Evolutionary conservation across 768 basidiomycete genomes (phyloP).

Genomic region (Pleurotus citrinopileatus): DNA sequence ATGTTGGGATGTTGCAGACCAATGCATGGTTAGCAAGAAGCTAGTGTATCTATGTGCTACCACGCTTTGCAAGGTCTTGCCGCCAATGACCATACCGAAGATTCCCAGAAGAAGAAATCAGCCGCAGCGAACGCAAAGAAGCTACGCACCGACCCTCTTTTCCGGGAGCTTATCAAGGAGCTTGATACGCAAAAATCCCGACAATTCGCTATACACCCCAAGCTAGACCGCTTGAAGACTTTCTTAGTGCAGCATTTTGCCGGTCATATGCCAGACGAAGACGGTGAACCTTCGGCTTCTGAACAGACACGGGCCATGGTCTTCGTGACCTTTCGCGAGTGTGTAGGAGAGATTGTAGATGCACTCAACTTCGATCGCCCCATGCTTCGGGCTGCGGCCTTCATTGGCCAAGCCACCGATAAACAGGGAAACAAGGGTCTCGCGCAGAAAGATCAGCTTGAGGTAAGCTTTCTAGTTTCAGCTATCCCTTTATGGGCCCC

Average conservation of each 20-base stretch:
- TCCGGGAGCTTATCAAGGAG: constrained; percentile 64
- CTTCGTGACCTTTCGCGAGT: constrained; percentile 87
- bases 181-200: constrained; percentile 54
- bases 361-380: constrained; percentile 74
- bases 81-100: constrained; percentile 26
- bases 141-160: constrained; percentile 51
- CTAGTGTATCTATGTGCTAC: constrained; percentile 78
- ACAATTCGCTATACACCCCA: constrained; percentile 77
- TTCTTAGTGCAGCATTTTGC: constrained; percentile 82
- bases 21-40: constrained; percentile 82
- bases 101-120: constrained; percentile 34
- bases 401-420: constrained; percentile 88
- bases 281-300: constrained; percentile 27
- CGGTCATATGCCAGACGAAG: constrained; percentile 41
- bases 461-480: constrained; percentile 42
- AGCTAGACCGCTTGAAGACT: constrained; percentile 80
- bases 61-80: constrained; percentile 52
- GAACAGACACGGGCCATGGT: constrained; percentile 86
- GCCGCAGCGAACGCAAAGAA: constrained; percentile 36
- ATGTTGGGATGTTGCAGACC: too few relatives aligned
- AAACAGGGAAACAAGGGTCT: constrained; percentile 86
- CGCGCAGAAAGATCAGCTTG: constrained; percentile 87
- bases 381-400: constrained; percentile 76
- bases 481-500: constrained; percentile 9
- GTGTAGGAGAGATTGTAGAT: constrained; percentile 88